Percentiles rank a stretch among this genome's conserved stretches.
Conservation (phyloP, 179 eudicot species). For the Gypsophila paniculata region DNA sequence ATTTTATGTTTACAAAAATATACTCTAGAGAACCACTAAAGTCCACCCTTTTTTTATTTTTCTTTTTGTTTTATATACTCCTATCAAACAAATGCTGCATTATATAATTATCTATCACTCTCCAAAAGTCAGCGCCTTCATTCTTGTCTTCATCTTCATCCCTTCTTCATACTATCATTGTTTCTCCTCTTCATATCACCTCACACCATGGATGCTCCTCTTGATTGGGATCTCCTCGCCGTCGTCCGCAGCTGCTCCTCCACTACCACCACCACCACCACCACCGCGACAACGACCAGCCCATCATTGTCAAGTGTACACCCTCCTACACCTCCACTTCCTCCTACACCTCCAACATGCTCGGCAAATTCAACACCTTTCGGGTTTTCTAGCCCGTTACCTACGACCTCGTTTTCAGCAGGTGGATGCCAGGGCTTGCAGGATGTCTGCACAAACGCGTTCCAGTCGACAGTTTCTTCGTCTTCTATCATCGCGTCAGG, state of each 20-base stretch:
- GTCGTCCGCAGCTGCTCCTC: conserved; percentile 34
- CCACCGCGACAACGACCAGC: background rate
- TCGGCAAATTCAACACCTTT: conserved; percentile 19
- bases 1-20: no score
- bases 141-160: background rate
- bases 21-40: no score
- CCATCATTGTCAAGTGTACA: no score
- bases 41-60: no score
- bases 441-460: conserved; percentile 20
- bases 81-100: background rate
- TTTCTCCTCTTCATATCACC: background rate
- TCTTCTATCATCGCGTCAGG: conserved; percentile 16
- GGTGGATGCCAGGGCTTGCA: conserved; percentile 21
- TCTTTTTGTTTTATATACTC: no score
- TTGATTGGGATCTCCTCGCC: conserved; percentile 39
- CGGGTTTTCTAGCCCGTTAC: conserved; percentile 18
- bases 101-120: background rate
- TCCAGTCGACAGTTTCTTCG: conserved; percentile 25
- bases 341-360: conserved; percentile 10
- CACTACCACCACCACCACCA: background rate
- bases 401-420: conserved; percentile 27
- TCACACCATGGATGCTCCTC: conserved; percentile 25
- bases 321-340: background rate
- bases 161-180: background rate
- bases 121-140: conserved; percentile 43